phyloP scores from a whole-genome alignment of 305 asterid species.

The Solanum hybrid region DNA sequence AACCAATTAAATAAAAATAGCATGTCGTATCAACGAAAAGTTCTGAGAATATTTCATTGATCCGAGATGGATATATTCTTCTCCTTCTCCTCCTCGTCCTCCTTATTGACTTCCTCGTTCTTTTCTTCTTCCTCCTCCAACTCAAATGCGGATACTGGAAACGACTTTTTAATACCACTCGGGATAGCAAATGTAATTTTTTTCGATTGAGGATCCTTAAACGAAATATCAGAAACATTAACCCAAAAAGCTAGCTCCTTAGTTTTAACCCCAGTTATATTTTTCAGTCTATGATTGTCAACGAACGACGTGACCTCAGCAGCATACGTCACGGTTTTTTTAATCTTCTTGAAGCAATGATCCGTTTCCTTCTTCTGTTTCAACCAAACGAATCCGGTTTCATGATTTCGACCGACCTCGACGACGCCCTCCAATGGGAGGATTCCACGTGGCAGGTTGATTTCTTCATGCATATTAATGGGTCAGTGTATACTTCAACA shows the following conservation, averaged over 20 bases:
- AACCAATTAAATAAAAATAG: too few species aligned
- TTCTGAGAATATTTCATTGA: too few species aligned
- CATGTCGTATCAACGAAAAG: too few species aligned
- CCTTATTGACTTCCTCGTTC: too few species aligned
- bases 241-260: conserved; percentile 28
- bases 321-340: conserved; percentile 54
- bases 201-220: background rate
- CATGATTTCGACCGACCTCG: conserved; percentile 54
- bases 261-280: conserved; percentile 71
- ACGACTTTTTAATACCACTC: background rate
- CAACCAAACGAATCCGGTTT: conserved; percentile 69
- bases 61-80: too few species aligned
- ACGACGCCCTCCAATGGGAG: conserved; percentile 56
- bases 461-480: conserved; percentile 51
- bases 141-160: background rate
- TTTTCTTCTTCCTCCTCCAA: too few species aligned
- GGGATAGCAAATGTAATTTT: background rate
- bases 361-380: conserved; percentile 57
- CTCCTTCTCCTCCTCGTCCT: too few species aligned
- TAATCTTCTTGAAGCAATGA: conserved; percentile 40
- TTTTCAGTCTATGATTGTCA: conserved; percentile 61
- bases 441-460: conserved; percentile 57
- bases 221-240: too few species aligned
- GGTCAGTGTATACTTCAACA: conserved; percentile 38
- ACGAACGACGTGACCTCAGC: conserved; percentile 41